Conservation (phyloP, 2,329 filamentous ascomycete species). For the Parafenestella ontariensis region DNA sequence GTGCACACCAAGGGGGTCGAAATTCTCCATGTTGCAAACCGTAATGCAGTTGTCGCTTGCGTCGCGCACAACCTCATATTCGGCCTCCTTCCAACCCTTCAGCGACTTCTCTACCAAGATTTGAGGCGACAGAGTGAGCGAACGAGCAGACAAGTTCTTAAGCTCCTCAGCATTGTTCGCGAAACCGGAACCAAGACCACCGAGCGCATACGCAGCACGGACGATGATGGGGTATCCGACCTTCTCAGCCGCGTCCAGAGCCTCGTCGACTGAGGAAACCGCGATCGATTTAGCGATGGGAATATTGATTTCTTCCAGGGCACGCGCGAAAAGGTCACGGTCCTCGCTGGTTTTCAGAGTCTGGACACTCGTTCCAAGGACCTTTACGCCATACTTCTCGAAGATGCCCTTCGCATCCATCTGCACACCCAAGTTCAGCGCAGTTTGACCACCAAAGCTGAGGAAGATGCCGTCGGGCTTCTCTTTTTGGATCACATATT, state of each 20-base stretch:
- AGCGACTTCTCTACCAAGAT: slow-evolving; percentile 98
- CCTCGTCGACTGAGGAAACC: slow-evolving; percentile 89
- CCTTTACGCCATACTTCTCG: slow-evolving; percentile 92
- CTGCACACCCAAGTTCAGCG: slow-evolving; percentile 93
- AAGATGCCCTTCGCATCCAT: slow-evolving; percentile 97
- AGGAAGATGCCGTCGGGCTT: slow-evolving; percentile 96
- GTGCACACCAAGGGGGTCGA: slow-evolving; percentile 95
- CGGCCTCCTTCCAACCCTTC: slow-evolving; percentile 99
- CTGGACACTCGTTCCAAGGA: slow-evolving; percentile 92
- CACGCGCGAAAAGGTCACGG: slow-evolving; percentile 93
- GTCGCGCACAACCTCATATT: slow-evolving; percentile 98
- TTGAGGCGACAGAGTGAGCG: slow-evolving; percentile 90
- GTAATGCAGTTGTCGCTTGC: slow-evolving; percentile 99
- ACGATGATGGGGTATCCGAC: slow-evolving; percentile 98
- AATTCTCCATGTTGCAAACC: slow-evolving; percentile 99
- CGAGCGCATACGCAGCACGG: slow-evolving; percentile 93
- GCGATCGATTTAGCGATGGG: slow-evolving; percentile 97
- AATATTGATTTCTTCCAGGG: slow-evolving; percentile 95
- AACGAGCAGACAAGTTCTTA: slow-evolving; percentile 89
- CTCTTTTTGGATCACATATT: slow-evolving; percentile 96
- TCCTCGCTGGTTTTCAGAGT: slow-evolving; percentile 96
- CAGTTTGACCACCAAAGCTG: slow-evolving; percentile 96
- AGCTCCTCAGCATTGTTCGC: slow-evolving; percentile 94
- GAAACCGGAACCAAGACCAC: slow-evolving; percentile 95
- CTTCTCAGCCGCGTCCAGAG: slow-evolving; percentile 81